Evolutionary conservation across 768 basidiomycete genomes (phyloP).

Genomic region (Vararia minispora): DNA sequence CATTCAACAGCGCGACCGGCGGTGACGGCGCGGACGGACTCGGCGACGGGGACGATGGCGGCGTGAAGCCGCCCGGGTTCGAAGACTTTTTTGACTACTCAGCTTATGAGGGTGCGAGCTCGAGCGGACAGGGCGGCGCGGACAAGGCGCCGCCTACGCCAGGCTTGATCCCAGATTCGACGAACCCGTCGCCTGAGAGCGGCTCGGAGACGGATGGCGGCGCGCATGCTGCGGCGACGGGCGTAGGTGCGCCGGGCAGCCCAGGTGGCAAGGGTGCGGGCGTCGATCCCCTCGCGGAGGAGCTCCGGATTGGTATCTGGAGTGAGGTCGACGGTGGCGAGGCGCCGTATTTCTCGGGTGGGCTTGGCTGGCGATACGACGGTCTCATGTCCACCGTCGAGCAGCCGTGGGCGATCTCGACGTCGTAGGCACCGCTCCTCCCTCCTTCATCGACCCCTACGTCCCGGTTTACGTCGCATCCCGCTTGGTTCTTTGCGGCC

Average conservation of each 20-base stretch:
- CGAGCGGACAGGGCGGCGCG: too few species aligned
- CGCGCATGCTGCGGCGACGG: constrained; percentile 32
- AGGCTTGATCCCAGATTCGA: constrained; percentile 56
- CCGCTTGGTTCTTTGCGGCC: too few species aligned
- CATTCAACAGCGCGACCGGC: constrained; percentile 31
- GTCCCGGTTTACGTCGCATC: too few species aligned
- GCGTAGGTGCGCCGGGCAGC: constrained; percentile 29
- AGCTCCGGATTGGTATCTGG: constrained; percentile 49
- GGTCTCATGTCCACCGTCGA: constrained; percentile 52
- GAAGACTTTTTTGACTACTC: constrained; percentile 64
- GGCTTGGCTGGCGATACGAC: constrained; percentile 64
- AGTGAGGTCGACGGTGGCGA: constrained; percentile 72
- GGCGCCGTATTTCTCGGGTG: constrained; percentile 46
- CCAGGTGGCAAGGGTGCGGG: constrained; percentile 39
- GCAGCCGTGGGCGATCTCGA: constrained; percentile 65
- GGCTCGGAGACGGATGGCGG: constrained; percentile 47
- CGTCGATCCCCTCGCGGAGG: constrained; percentile 21
- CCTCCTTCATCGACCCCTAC: too few species aligned
- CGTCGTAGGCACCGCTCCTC: constrained; percentile 31
- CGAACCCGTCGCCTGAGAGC: constrained; percentile 71
- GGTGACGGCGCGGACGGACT: too few species aligned
- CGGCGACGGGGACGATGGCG: too few species aligned
- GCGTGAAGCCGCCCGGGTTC: too few species aligned
- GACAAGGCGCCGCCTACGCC: too few species aligned
- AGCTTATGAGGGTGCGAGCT: constrained; percentile 41